Conservation (phyloP, 495 filamentous ascomycete genomes). For the Copromyces sp. region DNA sequence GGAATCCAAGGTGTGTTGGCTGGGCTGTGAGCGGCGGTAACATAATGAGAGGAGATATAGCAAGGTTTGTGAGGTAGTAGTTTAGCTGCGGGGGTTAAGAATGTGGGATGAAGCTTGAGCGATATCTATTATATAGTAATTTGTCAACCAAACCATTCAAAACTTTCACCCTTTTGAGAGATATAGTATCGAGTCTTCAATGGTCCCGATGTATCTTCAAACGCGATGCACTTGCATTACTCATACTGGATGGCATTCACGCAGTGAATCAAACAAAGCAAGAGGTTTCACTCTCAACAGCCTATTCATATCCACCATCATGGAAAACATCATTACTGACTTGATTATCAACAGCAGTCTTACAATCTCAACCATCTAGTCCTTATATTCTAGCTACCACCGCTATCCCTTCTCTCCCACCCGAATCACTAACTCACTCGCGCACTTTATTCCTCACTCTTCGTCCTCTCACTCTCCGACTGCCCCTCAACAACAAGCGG, state of each 20-base stretch:
- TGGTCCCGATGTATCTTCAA: neutral
- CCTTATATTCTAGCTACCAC: neutral
- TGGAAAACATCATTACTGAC: neutral
- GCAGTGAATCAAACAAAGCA: too few relatives aligned
- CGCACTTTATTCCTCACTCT: neutral
- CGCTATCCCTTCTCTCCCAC: neutral
- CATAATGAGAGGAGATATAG: neutral
- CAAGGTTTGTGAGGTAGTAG: neutral
- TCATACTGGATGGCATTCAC: too few relatives aligned
- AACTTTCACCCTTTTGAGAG: neutral
- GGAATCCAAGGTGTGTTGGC: constrained; percentile 72
- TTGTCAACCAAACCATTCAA: neutral
- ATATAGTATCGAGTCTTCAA: too few relatives aligned
- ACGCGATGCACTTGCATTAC: too few relatives aligned
- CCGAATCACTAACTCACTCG: neutral
- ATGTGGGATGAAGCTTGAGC: neutral
- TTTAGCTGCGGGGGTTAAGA: neutral
- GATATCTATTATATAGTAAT: neutral
- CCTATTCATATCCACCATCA: neutral
- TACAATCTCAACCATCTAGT: too few relatives aligned
- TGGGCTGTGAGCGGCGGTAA: constrained; percentile 23
- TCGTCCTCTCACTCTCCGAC: neutral
- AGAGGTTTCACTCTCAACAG: neutral
- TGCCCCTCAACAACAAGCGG: constrained; percentile 21
- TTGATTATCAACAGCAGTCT: too few relatives aligned